phyloP scores from a whole-genome alignment of 2,329 filamentous ascomycete species.

The Emericellopsis atlantica region DNA sequence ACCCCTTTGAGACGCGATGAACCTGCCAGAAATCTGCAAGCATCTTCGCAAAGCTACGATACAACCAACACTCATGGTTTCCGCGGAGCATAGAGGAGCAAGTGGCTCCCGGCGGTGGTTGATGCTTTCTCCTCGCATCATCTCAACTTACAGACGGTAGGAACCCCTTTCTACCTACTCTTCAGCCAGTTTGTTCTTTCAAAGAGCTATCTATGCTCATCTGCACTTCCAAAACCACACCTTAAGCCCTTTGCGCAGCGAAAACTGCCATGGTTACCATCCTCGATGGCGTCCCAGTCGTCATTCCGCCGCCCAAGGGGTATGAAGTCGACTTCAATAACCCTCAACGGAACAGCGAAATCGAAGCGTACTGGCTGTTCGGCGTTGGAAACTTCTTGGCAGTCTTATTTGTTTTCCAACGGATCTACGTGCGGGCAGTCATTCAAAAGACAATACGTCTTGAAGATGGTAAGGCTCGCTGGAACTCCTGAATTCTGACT shows the following conservation, averaged over 20 bases:
- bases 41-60: too few relatives aligned
- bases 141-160: too few relatives aligned
- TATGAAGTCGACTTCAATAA: constrained; percentile 20
- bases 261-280: not conserved
- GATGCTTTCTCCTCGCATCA: too few relatives aligned
- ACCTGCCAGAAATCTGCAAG: too few relatives aligned
- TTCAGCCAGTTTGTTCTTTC: too few relatives aligned
- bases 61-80: too few relatives aligned
- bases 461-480: constrained; percentile 10
- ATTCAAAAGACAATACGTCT: constrained; percentile 9
- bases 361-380: constrained; percentile 9
- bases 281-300: constrained; percentile 5
- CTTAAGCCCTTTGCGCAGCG: not conserved
- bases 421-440: constrained; percentile 12
- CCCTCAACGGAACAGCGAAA: constrained; percentile 11
- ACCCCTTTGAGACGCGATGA: too few relatives aligned
- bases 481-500: not conserved
- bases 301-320: constrained; percentile 13
- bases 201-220: not conserved
- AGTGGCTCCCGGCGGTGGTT: too few relatives aligned
- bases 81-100: too few relatives aligned
- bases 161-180: too few relatives aligned
- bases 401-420: constrained; percentile 11
- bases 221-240: not conserved
- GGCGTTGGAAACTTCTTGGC: constrained; percentile 8